phyloP scores from a whole-genome alignment of 2,329 filamentous ascomycete genomes.

The Neoarthrinium moseri region DNA sequence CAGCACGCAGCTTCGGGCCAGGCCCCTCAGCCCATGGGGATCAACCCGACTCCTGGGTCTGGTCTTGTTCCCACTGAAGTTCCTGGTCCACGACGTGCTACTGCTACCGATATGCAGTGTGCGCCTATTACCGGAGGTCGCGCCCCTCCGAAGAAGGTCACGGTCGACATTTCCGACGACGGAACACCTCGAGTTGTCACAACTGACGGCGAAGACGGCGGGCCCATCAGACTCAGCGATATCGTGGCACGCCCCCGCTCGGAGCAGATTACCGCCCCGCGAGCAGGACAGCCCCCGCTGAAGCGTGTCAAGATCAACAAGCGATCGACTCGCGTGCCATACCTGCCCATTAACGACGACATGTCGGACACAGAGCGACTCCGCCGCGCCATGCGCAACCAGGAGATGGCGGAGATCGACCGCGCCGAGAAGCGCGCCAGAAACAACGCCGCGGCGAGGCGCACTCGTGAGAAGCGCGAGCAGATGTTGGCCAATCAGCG shows the following conservation, averaged over 20 bases:
- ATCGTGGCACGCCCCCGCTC: slow-evolving; percentile 1
- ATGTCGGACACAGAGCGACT: slow-evolving; percentile 4
- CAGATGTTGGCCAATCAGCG: not conserved
- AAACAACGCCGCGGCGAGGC: slow-evolving; percentile 3
- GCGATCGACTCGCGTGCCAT: not conserved
- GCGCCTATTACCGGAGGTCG: not conserved
- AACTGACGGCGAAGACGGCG: not conserved
- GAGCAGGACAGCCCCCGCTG: not conserved
- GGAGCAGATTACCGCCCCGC: not conserved
- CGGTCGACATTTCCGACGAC: not conserved
- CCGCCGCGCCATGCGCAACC: not conserved
- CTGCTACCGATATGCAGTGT: not conserved
- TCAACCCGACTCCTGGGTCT: no score
- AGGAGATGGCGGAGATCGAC: slow-evolving; percentile 8
- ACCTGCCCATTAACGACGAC: not conserved
- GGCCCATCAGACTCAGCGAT: not conserved
- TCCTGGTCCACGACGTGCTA: no score
- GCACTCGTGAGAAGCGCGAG: not conserved
- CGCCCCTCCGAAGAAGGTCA: not conserved
- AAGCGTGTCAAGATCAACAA: not conserved
- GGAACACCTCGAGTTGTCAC: not conserved
- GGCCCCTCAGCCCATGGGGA: no score
- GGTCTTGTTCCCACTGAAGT: no score
- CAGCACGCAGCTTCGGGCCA: no score
- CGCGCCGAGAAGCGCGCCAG: not conserved